phyloP scores from a whole-genome alignment of 768 basidiomycete genomes.

The Mycena haematopus region DNA sequence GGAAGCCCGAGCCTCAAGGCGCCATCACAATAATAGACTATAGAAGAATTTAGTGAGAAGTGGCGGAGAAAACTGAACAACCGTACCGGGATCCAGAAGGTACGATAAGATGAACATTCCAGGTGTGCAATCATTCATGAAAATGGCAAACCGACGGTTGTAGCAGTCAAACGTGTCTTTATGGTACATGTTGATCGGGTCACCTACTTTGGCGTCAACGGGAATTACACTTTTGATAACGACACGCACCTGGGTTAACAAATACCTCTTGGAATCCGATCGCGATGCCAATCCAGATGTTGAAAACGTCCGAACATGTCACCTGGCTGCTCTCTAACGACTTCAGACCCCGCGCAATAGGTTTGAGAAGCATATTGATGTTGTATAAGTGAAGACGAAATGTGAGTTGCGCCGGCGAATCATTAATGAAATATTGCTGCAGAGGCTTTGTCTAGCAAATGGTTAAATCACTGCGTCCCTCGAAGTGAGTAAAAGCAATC shows the following conservation, averaged over 20 bases:
- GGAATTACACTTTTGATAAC: neutral
- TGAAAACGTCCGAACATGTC: slow-evolving; percentile 18
- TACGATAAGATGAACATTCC: too few relatives aligned
- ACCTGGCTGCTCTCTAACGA: slow-evolving; percentile 7
- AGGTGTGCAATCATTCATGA: too few relatives aligned
- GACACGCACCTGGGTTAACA: neutral
- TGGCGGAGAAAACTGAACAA: neutral
- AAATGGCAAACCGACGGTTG: too few relatives aligned
- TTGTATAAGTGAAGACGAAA: slow-evolving; percentile 5
- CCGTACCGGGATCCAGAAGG: slow-evolving; percentile 19
- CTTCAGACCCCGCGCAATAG: slow-evolving; percentile 12
- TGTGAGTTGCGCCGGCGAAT: neutral
- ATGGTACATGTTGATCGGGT: slow-evolving; percentile 3
- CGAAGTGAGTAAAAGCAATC: too few relatives aligned
- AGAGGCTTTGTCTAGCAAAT: slow-evolving; percentile 4
- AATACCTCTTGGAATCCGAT: slow-evolving; percentile 16
- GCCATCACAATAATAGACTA: slow-evolving; percentile 11
- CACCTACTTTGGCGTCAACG: neutral
- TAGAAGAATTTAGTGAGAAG: neutral
- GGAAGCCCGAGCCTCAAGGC: slow-evolving; percentile 9
- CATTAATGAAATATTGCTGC: neutral
- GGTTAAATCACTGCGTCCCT: neutral
- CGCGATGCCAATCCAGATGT: slow-evolving; percentile 18
- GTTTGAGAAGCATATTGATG: slow-evolving; percentile 19
- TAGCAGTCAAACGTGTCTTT: too few relatives aligned